Base-by-base conservation (phyloP, 129 eudicot genomes). In the Glebionis coronaria region DNA sequence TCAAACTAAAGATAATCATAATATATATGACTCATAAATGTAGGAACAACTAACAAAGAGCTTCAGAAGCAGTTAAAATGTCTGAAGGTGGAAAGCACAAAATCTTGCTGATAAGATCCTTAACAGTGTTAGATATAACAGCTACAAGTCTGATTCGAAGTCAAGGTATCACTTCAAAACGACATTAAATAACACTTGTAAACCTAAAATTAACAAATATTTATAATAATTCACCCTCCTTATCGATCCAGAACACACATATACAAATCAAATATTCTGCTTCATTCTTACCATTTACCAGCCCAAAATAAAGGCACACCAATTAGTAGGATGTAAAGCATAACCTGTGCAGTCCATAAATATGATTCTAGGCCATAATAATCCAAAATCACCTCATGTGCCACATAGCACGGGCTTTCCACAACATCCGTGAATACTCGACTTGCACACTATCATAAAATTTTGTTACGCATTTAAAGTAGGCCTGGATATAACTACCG, bases 101-200 rank as follows among this genome's bases (percentile, higher is more conserved):
- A n/a, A n/a, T n/a, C n/a, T n/a, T n/a, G n/a, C n/a, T n/a, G n/a
- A n/a, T n/a, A n/a, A n/a, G n/a, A n/a, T n/a, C n/a, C n/a, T n/a
- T n/a, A n/a, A n/a, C n/a, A n/a, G n/a, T n/a, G n/a, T n/a, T n/a
- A n/a, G n/a, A n/a, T n/a, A n/a, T n/a, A n/a, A n/a, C n/a, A n/a
- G n/a, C n/a, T n/a, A n/a, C n/a, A n/a, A 96, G 62, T 91, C 96
- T 44, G 96, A 85, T 3, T 87, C 97, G 64, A 91, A 91, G 73
- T 91, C 97, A 60, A 91, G 77, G 56, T 85, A 71, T 14, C 93
- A 95, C 78, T 87, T 91, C 80, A 91, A 70, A 76, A 87, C 97
- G 2, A 96, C 95, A 71, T 91, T 96, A 71, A 91, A 91, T 77
- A 91, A 87, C 57, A 95, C 97, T 73, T 91, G 96, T 56, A 87